These are phyloP conservation scores for Ogataea pilisensis DNA, from an alignment of 805 yeast genomes.

Conservation along the genomic window DNA sequence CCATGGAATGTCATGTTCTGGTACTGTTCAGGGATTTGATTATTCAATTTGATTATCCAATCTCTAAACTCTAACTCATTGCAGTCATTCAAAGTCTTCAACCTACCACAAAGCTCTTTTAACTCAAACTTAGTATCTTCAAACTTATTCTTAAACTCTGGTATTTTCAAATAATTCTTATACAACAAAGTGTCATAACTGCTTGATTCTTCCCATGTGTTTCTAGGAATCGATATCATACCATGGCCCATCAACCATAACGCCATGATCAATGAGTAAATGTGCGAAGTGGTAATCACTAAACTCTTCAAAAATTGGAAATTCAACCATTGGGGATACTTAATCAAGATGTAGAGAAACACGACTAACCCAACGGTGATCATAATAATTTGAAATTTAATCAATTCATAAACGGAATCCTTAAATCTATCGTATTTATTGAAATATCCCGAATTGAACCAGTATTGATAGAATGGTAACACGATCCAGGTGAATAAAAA, in stretches of 20 bases:
- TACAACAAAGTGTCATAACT: constrained; percentile 28
- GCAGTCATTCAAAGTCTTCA: constrained; percentile 46
- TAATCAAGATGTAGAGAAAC: constrained; percentile 52
- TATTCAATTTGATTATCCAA: constrained; percentile 60
- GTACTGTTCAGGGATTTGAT: constrained; percentile 38
- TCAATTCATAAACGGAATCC: constrained; percentile 54
- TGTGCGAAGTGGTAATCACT: constrained; percentile 72
- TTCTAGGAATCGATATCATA: constrained; percentile 60
- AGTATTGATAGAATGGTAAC: constrained; percentile 70
- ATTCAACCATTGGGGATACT: constrained; percentile 26
- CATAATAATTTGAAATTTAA: constrained; percentile 58
- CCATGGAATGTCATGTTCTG: constrained; percentile 22
- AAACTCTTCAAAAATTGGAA: constrained; percentile 56
- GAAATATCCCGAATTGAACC: constrained; percentile 65
- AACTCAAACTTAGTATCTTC: constrained; percentile 61
- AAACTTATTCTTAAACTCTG: constrained; percentile 51
- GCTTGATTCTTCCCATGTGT: constrained; percentile 20
- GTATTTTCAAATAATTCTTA: constrained; percentile 47
- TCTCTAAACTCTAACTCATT: constrained; percentile 49
- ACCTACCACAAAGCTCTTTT: constrained; percentile 59
- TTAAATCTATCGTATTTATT: constrained; percentile 41
- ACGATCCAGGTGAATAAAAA: constrained; percentile 75
- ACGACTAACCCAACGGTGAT: constrained; percentile 51
- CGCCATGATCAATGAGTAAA: constrained; percentile 69
- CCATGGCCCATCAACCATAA: constrained; percentile 88